Base-by-base conservation (phyloP, 345 rosid species). In the Iberis pinnata region DNA sequence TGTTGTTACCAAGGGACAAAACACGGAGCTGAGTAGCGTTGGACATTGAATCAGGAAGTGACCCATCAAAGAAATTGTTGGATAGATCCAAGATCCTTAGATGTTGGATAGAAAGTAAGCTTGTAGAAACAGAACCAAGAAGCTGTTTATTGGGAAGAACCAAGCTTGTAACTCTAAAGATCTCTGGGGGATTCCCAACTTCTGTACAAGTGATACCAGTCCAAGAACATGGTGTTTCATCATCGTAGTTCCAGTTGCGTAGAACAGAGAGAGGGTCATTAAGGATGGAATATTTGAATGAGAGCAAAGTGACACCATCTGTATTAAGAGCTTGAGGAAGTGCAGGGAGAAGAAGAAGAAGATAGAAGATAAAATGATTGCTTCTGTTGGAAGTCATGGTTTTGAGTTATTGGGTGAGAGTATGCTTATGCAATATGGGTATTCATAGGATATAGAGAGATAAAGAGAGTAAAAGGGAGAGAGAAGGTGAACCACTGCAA, bases 151-250 rank as follows among this genome's bases (percentile, higher is more conserved):
- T 52, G 5, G 89, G 75, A 27, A 80, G 80, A 56, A 69, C 71
- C 69, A 86, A 69, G 38, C 82, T 56, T 17, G 86, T 86, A 24
- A 86, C 95, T 52, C 86, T 74, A 38, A 76, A 60, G 75, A 56
- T 72, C 54, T 74, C 80, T 14, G 68, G 67, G 5, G 65, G 71
- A 15, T 4, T 7, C 18, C 58, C 84, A 13, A 78, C 57, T 47
- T 66, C 54, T n/a, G 78, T 42, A 66, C 95, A 86, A 1, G 76
- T 69, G 0, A 82, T 80, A 45, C 89, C 95, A 4, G 58, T 73
- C 95, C 95, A 82, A 2, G 78, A 71, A 58, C 88, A 86, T 12
- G 95, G 89, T 5, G 78, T 76, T 44, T 10, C 70, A 10, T 80
- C 95, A 9, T 74, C 72, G 9, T 86, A 80, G 77, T 78, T 82